Base-by-base conservation (phyloP, 768 basidiomycete genomes). In the Nidularia sp. region DNA sequence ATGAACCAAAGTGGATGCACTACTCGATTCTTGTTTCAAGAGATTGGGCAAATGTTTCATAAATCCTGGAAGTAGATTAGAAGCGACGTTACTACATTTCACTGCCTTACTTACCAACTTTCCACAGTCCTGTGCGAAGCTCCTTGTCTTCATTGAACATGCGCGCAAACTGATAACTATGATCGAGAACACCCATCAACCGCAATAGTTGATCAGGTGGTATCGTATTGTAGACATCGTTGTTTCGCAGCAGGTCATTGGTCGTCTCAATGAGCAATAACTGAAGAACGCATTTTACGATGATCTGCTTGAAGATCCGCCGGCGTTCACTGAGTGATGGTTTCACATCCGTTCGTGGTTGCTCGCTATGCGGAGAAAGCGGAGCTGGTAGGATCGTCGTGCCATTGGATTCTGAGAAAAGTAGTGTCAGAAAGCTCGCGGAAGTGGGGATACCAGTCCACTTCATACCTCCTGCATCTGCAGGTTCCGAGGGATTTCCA, bases 21-120 rank as follows among this genome's bases (percentile, higher is more conserved):
- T 95, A 55, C 92, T 97, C 10, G 96, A 98, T 69, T 99, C 97
- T 62, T 99, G 97, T 67, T 98, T 98, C 50, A 99, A 72, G 41
- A 99, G 80, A 70, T 99, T 99, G 0, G 97, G 97, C 32, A 98
- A 72, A 66, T 99, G 97, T 66, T 98, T 97, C 97, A 99, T 99
- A 73, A 99, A 99, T 5, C 97, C 95, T 98, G 54, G 9, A 13
- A 43, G 43, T 22, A 18, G 44, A 34, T 39, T 39, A 39, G 36
- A 9, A 39, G 36, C 18, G 18, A 18, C 18, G 18, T 18, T 18
- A 18, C 18, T 18, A 18, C 18, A 35, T 34, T 31, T 13, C 44
- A 31, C 45, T 22, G 46, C 15, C 32, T 10, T 34, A 85, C 95
- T 70, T 55, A 93, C 95, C 96, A 61, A 98, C 97, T 97, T 96